Conservation (phyloP, 805 yeast species). For the Hanseniaspora occidentalis region DNA sequence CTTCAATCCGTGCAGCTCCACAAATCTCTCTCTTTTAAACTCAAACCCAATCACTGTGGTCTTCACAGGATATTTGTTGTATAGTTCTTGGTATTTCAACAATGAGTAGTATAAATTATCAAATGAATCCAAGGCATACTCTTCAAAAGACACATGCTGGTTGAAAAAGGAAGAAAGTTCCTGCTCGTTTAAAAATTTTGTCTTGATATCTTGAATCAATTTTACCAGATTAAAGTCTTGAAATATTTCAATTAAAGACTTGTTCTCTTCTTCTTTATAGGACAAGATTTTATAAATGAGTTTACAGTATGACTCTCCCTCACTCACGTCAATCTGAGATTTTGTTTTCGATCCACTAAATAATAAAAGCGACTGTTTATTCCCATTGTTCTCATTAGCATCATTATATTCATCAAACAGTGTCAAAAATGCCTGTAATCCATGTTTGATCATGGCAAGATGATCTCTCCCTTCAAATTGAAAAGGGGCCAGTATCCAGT, state of each 20-base stretch:
- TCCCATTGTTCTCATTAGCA: constrained; percentile 1
- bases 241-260: neutral
- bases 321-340: constrained; percentile 33
- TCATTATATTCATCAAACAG: constrained; percentile 19
- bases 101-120: constrained; percentile 61
- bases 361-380: constrained; percentile 31
- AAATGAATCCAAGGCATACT: constrained; percentile 66
- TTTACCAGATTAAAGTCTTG: neutral
- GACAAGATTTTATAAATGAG: constrained; percentile 27
- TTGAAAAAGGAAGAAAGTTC: constrained; percentile 6
- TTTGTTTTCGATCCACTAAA: constrained; percentile 67
- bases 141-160: constrained; percentile 38
- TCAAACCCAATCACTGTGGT: constrained; percentile 62
- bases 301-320: constrained; percentile 43
- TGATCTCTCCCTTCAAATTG: constrained; percentile 64
- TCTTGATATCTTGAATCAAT: neutral
- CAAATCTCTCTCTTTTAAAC: constrained; percentile 53
- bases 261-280: neutral
- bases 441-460: constrained; percentile 49
- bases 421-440: constrained; percentile 30
- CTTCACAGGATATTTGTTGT: constrained; percentile 31
- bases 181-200: neutral
- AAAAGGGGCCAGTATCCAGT: constrained; percentile 59
- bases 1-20: constrained; percentile 35
- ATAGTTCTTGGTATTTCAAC: constrained; percentile 36